phyloP scores from a whole-genome alignment of 2,329 filamentous ascomycete genomes.

The Phialophora chinensis region DNA sequence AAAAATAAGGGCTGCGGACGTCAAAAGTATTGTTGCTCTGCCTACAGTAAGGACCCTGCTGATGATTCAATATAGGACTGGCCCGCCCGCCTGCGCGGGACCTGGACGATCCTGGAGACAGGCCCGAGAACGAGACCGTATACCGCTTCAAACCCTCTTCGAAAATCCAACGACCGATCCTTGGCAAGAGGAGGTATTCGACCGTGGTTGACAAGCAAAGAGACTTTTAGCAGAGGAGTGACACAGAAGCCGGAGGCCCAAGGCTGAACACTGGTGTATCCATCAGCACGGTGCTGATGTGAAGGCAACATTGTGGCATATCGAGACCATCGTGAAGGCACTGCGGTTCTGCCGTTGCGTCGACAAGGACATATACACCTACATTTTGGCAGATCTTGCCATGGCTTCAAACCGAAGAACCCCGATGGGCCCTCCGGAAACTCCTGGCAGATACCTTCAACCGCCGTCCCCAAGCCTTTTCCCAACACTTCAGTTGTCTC shows the following conservation, averaged over 20 bases:
- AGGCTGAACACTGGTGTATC: not conserved
- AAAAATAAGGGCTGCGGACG: constrained; percentile 14
- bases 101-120: constrained; percentile 5
- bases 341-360: not conserved
- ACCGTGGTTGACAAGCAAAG: not conserved
- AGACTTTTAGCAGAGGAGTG: not conserved
- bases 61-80: constrained; percentile 10
- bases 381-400: not conserved
- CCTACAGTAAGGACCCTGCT: constrained; percentile 26
- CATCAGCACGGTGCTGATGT: not conserved
- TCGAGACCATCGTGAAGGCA: not conserved
- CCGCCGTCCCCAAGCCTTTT: constrained; percentile 56
- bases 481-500: constrained; percentile 62
- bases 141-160: not conserved
- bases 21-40: constrained; percentile 28
- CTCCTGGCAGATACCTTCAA: constrained; percentile 51
- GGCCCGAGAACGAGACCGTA: constrained; percentile 9
- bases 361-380: not conserved
- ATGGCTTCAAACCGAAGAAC: constrained; percentile 36
- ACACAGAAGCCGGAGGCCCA: not conserved
- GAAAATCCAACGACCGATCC: not conserved
- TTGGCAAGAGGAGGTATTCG: not conserved
- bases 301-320: not conserved
- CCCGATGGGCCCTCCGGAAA: constrained; percentile 51
- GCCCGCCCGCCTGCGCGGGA: constrained; percentile 5